phyloP scores from a whole-genome alignment of 495 filamentous ascomycete genomes.

The Jackrogersella multiformis region DNA sequence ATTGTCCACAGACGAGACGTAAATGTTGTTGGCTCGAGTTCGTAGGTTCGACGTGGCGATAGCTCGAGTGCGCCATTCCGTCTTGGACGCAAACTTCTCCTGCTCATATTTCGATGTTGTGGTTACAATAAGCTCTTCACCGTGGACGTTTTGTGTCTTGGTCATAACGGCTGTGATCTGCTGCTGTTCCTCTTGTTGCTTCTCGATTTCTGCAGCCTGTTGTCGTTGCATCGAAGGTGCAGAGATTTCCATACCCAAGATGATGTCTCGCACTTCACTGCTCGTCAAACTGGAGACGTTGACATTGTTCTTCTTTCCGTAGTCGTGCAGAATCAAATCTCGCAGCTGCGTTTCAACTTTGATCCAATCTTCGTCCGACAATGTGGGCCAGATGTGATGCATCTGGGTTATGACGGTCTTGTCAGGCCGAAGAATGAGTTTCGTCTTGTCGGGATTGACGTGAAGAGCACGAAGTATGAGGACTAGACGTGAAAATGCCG shows the following conservation, averaged over 20 bases:
- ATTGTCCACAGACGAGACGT: conserved; percentile 93
- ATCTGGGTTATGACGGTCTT: conserved; percentile 99
- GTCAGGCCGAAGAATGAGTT: conserved; percentile 94
- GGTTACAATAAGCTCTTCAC: conserved; percentile 97
- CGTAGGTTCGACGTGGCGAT: conserved; percentile 97
- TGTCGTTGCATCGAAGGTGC: conserved; percentile 98
- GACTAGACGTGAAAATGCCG: conserved; percentile 95
- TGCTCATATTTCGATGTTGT: conserved; percentile 98
- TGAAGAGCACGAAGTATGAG: conserved; percentile 95
- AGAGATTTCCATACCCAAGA: conserved; percentile 99
- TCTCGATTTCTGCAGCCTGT: conserved; percentile 98
- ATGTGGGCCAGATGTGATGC: conserved; percentile 97
- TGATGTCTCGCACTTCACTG: conserved; percentile 97
- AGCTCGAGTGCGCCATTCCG: conserved; percentile 96
- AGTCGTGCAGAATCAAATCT: conserved; percentile 97
- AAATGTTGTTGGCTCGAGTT: conserved; percentile 96
- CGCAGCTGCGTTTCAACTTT: conserved; percentile 97
- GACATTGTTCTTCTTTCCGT: conserved; percentile 99
- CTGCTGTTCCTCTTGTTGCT: conserved; percentile 95
- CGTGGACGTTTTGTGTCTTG: conserved; percentile 97
- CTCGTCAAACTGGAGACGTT: conserved; percentile 96
- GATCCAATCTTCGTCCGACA: conserved; percentile 98
- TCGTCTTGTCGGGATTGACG: conserved; percentile 98
- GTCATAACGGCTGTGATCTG: conserved; percentile 98
- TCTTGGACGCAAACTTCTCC: conserved; percentile 97